phyloP scores from a whole-genome alignment of 495 filamentous ascomycete genomes.

The Elasticomyces elasticus region DNA sequence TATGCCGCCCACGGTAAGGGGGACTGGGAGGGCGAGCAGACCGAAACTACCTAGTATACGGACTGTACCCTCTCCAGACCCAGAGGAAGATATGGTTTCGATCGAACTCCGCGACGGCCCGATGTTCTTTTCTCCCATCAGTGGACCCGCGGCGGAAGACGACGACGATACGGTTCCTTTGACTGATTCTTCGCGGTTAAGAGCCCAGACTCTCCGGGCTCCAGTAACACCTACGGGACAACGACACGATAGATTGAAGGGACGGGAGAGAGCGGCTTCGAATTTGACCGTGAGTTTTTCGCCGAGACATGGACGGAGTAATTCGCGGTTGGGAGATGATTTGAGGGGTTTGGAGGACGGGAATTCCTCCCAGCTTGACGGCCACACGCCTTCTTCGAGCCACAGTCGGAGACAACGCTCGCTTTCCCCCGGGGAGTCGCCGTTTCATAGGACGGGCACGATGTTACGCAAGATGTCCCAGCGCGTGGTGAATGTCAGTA shows the following conservation, averaged over 20 bases:
- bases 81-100: slow-evolving; percentile 43
- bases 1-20: slow-evolving; percentile 14
- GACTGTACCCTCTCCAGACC: slow-evolving; percentile 34
- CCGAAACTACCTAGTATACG: slow-evolving; percentile 23
- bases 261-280: slow-evolving; percentile 45
- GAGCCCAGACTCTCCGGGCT: slow-evolving; percentile 24
- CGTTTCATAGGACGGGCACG: slow-evolving; percentile 69
- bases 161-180: slow-evolving; percentile 51
- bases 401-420: slow-evolving; percentile 51
- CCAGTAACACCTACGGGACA: slow-evolving; percentile 37
- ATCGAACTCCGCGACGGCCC: slow-evolving; percentile 31
- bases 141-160: slow-evolving; percentile 9
- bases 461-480: slow-evolving; percentile 96
- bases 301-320: slow-evolving; percentile 9
- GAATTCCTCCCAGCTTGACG: slow-evolving; percentile 6
- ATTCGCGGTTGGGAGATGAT: slow-evolving; percentile 38
- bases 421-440: slow-evolving; percentile 54
- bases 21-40: slow-evolving; percentile 23
- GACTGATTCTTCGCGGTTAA: slow-evolving; percentile 29
- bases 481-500: slow-evolving; percentile 93
- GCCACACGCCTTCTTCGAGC: slow-evolving; percentile 32
- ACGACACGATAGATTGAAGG: slow-evolving; percentile 50
- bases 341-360: slow-evolving; percentile 19
- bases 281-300: slow-evolving; percentile 12
- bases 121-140: slow-evolving; percentile 17